phyloP scores from a whole-genome alignment of 1,284 basidiomycete genomes.

The Cutaneotrichosporon mucoides region DNA sequence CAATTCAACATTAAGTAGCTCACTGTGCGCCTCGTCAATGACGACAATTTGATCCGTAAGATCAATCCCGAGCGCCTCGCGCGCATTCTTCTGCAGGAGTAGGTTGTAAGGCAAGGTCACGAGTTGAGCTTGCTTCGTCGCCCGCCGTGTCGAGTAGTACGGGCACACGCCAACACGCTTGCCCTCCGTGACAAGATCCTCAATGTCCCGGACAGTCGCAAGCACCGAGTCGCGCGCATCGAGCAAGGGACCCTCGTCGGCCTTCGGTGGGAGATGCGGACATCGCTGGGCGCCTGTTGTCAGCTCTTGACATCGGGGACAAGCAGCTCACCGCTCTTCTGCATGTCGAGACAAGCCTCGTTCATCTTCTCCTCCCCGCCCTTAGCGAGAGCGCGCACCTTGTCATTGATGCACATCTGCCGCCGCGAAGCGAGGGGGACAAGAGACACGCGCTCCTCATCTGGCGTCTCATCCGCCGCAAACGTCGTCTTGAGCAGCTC shows the following conservation, averaged over 20 bases:
- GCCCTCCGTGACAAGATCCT: slow-evolving; percentile 79
- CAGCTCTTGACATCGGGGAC: neutral
- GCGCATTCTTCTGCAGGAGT: slow-evolving; percentile 73
- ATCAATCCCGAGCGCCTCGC: slow-evolving; percentile 81
- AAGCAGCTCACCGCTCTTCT: slow-evolving; percentile 59
- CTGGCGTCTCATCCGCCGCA: neutral
- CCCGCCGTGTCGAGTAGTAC: slow-evolving; percentile 84
- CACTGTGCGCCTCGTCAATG: slow-evolving; percentile 96
- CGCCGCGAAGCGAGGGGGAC: slow-evolving; percentile 86
- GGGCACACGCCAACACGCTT: slow-evolving; percentile 69
- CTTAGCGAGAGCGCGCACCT: slow-evolving; percentile 44
- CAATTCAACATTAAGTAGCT: too few relatives aligned
- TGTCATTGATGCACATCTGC: slow-evolving; percentile 89
- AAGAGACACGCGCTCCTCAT: slow-evolving; percentile 50
- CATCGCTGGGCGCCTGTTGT: slow-evolving; percentile 62
- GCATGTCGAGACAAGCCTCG: slow-evolving; percentile 82
- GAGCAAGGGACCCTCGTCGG: slow-evolving; percentile 68
- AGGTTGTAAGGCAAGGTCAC: slow-evolving; percentile 93
- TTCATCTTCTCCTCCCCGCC: slow-evolving; percentile 69
- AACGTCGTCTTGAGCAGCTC: slow-evolving; percentile 66
- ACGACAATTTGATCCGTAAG: slow-evolving; percentile 78
- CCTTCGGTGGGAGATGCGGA: slow-evolving; percentile 68
- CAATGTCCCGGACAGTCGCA: slow-evolving; percentile 85
- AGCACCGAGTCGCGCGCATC: slow-evolving; percentile 85
- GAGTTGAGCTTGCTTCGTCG: slow-evolving; percentile 85